Evolutionary conservation across 1,284 basidiomycete species (phyloP), one percentile per base, ranked within the genome.

Genomic region (Ganoderma sinense): DNA sequence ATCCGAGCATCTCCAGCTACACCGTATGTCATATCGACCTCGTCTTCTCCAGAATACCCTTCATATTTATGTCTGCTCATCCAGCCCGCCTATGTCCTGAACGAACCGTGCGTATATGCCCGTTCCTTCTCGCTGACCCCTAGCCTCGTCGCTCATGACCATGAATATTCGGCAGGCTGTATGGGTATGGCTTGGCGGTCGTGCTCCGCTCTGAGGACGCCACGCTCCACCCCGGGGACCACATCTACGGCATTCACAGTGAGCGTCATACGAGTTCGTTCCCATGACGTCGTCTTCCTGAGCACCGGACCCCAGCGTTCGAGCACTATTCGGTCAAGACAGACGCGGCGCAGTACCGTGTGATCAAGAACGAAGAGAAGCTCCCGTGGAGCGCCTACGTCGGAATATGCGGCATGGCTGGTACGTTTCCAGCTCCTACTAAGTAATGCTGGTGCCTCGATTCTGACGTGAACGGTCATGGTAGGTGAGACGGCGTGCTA

Each of bases 131-230:
- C 29, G 2, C 18, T 14, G 26, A 11, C 16, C n/a, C n/a, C n/a
- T n/a, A n/a, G 59, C 29, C 13, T 31, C 8, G 3, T 39, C 45
- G 51, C 36, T 16, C 10, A 23, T 36, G 29, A 10, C 45, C 26
- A n/a, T 13, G n/a, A n/a, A n/a, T n/a, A n/a, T 13, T 10, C 8
- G n/a, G 5, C 29, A 76, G 74, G 8, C 40, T 75, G 7, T 40
- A 65, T 26, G 71, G 75, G 33, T 72, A 69, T 62, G 84, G 84
- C 11, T 76, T 88, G 23, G 84, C 81, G 8, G 77, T 82, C 2
- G 79, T 87, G 16, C n/a, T 87, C 0, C 82, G 85, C 31, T 85
- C 85, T 1, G 86, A 88, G 68, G 65, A 77, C 43, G 36, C 77
- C 0, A 73, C 72, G 0, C 77, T 84, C 31, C 81, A 84, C 65